These are phyloP conservation scores for Ajuga reptans DNA, from an alignment of 305 asterid genomes.

Conservation along the genomic window DNA sequence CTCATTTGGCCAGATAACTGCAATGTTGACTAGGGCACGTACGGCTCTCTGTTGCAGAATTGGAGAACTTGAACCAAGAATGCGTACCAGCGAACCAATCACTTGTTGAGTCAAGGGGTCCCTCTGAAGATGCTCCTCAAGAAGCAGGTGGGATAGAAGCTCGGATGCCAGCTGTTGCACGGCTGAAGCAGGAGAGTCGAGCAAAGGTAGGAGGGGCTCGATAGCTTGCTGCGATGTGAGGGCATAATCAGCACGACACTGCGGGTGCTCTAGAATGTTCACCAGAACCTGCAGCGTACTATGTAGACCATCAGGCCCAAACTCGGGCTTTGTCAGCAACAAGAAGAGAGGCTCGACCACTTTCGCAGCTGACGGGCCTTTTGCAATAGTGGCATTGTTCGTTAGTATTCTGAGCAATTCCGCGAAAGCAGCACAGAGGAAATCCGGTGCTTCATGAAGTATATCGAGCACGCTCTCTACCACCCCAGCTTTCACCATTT, in stretches of 20 bases:
- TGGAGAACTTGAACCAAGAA: slow-evolving; percentile 65
- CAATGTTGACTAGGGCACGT: slow-evolving; percentile 62
- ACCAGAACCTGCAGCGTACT: slow-evolving; percentile 90
- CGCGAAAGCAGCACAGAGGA: slow-evolving; percentile 82
- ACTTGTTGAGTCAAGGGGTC: slow-evolving; percentile 60
- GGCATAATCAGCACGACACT: slow-evolving; percentile 72
- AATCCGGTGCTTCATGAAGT: slow-evolving; percentile 90
- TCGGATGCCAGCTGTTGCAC: slow-evolving; percentile 82
- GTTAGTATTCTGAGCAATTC: slow-evolving; percentile 93
- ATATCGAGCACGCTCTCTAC: slow-evolving; percentile 73
- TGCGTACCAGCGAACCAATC: slow-evolving; percentile 64
- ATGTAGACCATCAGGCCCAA: slow-evolving; percentile 91
- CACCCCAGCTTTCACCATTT: slow-evolving; percentile 95
- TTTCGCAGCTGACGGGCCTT: slow-evolving; percentile 96
- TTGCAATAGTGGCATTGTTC: slow-evolving; percentile 89
- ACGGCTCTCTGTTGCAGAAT: slow-evolving; percentile 80
- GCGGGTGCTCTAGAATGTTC: slow-evolving; percentile 90
- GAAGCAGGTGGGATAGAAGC: slow-evolving; percentile 66
- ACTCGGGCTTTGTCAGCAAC: slow-evolving; percentile 63
- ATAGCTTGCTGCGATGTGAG: slow-evolving; percentile 75
- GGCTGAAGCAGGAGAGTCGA: slow-evolving; percentile 75
- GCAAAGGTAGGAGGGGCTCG: slow-evolving; percentile 79
- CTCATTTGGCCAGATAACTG: slow-evolving; percentile 78
- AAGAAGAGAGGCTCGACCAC: slow-evolving; percentile 84
- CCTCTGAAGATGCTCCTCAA: slow-evolving; percentile 81